Evolutionary conservation across 371 early-diverging fungal genomes (phyloP).

Genomic region (Mucor circinelloides): DNA sequence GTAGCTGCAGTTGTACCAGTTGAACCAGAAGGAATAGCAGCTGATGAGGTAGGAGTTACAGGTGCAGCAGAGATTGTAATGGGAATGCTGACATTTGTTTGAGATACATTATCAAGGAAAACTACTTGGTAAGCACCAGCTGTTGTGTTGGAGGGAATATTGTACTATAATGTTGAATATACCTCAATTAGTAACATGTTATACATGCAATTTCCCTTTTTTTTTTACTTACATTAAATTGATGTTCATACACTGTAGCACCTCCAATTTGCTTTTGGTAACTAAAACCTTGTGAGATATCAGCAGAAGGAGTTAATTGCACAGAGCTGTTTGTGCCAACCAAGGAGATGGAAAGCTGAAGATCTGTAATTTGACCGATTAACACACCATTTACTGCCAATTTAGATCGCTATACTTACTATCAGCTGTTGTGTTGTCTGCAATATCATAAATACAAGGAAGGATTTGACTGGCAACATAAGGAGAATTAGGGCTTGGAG

Average conservation of each 20-base stretch:
- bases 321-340: conserved; percentile 17
- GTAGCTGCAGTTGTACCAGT: background rate
- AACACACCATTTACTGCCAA: background rate
- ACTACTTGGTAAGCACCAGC: conserved; percentile 36
- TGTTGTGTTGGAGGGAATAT: conserved; percentile 30
- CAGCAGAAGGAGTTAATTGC: conserved; percentile 21
- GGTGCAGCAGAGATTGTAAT: conserved; percentile 34
- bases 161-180: conserved; percentile 24
- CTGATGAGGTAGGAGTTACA: conserved; percentile 13
- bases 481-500: conserved; percentile 31
- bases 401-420: conserved; percentile 23
- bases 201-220: background rate
- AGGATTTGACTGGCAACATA: conserved; percentile 45
- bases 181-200: background rate
- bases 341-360: conserved; percentile 31
- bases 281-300: conserved; percentile 39
- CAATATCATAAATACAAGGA: conserved; percentile 39
- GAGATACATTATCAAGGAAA: conserved; percentile 25
- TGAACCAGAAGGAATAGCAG: conserved; percentile 8
- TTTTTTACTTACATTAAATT: conserved; percentile 28
- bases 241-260: conserved; percentile 38
- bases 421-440: conserved; percentile 25
- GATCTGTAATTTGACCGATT: conserved; percentile 2
- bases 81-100: conserved; percentile 31
- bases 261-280: conserved; percentile 26